Base-by-base conservation (phyloP, 768 basidiomycete genomes). In the Cubamyces sp. region DNA sequence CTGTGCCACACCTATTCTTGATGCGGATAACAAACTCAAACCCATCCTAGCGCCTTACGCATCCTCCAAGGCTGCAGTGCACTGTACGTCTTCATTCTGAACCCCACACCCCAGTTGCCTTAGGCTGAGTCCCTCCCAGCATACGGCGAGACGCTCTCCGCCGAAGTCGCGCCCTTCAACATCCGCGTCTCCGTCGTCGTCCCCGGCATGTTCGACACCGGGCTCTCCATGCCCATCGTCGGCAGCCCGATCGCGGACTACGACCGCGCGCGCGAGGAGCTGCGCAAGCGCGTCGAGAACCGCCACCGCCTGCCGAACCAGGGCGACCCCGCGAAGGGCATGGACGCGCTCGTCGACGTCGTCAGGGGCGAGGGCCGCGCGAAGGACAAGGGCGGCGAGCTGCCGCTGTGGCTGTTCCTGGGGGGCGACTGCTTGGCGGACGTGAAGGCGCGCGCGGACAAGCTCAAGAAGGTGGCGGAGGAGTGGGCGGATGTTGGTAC, bases 281-380 rank as follows among this genome's bases (percentile, higher is more conserved):
- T 58, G 7, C 15, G 14, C 8, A 54, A 58, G 39, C 54, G 49
- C 23, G 46, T 53, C 6, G 54, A 54, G 51, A n/a, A 40, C 26
- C 30, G 54, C 18, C 57, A 57, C 37, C 21, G 45, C 26, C 54
- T 48, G 43, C 60, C 60, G 12, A 62, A 69, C 52, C 55, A 62
- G 21, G 69, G 69, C 5, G 74, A 75, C 56, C 72, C 73, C 23
- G 59, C 14, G 28, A 70, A 71, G 51, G 72, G 66, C 5, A 69
- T 68, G 66, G 49, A 58, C 15, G 68, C 63, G 4, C 58, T 74
- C 25, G 66, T 69, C 18, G 72, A 72, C 52, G 70, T 69, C 5
- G 69, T 74, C 16, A 52, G 62, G 5, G 73, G 70, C 5, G 69
- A 75, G 61, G 71, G 71, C 5, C 51, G 47, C 21, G 73, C 71